phyloP scores from a whole-genome alignment of 2,329 filamentous ascomycete species.

The Xylariaceae sp. region DNA sequence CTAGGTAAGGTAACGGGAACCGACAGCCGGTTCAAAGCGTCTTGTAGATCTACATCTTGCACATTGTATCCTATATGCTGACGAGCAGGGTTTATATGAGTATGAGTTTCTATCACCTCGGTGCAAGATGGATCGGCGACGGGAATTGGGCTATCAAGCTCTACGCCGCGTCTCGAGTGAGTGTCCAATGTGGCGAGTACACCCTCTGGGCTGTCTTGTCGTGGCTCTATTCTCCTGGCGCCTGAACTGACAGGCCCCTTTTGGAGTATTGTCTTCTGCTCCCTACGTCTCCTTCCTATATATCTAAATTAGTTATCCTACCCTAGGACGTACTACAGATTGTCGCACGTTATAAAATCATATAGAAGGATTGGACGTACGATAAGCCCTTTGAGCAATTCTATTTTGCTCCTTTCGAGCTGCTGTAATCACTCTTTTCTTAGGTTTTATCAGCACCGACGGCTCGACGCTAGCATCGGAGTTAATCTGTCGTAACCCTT shows the following conservation, averaged over 20 bases:
- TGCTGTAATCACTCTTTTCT: slow-evolving; percentile 44
- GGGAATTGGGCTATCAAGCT: neutral
- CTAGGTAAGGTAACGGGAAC: neutral
- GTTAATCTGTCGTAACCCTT: neutral
- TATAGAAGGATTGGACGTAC: slow-evolving; percentile 33
- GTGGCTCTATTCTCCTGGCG: slow-evolving; percentile 17
- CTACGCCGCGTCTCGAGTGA: neutral
- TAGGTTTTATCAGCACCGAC: slow-evolving; percentile 8
- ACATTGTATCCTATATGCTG: neutral
- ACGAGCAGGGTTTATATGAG: neutral
- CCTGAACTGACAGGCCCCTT: neutral
- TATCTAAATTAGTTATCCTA: slow-evolving; percentile 12
- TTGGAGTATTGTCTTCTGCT: slow-evolving; percentile 24
- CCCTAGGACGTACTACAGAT: neutral
- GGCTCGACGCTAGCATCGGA: neutral
- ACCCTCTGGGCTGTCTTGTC: slow-evolving; percentile 13
- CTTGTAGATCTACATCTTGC: neutral
- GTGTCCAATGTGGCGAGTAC: neutral
- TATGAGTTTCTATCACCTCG: neutral
- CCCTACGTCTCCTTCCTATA: slow-evolving; percentile 23
- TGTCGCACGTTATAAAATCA: neutral
- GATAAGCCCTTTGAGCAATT: slow-evolving; percentile 43
- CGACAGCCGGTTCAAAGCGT: neutral
- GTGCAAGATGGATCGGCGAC: neutral
- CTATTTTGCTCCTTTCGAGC: slow-evolving; percentile 47